Evolutionary conservation across 257 asterid genomes (phyloP), one percentile per base, ranked within the genome.

Genomic region (Mitragyna speciosa): DNA sequence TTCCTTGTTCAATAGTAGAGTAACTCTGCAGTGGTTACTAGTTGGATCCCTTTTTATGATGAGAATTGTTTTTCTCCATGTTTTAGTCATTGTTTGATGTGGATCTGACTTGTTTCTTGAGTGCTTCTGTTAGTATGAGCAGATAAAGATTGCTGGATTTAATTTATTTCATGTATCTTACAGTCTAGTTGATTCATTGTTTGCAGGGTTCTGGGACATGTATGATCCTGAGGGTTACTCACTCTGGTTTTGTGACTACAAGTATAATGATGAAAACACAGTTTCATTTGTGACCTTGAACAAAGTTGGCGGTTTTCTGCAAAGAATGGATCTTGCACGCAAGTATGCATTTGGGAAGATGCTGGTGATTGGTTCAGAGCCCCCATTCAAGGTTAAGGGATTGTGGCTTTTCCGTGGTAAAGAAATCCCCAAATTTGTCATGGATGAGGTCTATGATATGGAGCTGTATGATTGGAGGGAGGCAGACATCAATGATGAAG

Each of bases 151-250:
- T 26, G 68, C 68, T 63, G 68, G 68, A 15, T 26, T 63, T 10
- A 63, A 4, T 6, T 10, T 15, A 22, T 24, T 22, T 6, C 67
- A 24, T 26, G 68, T 63, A 7, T 28, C 19, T 26, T 26, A 63
- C 39, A 63, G 12, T 26, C 12, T 28, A 26, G 19, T 11, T 26
- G 11, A 41, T 41, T 20, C 22, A 6, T n/a, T 30, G 8, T 68
- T 75, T 83, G 59, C 86, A 95, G 99, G 99, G 43, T 95, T 95
- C 64, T 95, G 98, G 99, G 98, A 95, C 77, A 95, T 95, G 99
- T 95, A 88, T 58, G 99, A 95, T 71, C 97, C 97, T 0, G 99
- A 95, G 83, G 99, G 98, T 73, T 95, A 95, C 88, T 95, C 98
- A 16, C 92, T 95, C 6, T 95, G 98, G 99, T 95, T 95, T 88